Evolutionary conservation across 768 basidiomycete species (phyloP), one percentile per base, ranked within the genome.

Genomic region (Calocybe indica): DNA sequence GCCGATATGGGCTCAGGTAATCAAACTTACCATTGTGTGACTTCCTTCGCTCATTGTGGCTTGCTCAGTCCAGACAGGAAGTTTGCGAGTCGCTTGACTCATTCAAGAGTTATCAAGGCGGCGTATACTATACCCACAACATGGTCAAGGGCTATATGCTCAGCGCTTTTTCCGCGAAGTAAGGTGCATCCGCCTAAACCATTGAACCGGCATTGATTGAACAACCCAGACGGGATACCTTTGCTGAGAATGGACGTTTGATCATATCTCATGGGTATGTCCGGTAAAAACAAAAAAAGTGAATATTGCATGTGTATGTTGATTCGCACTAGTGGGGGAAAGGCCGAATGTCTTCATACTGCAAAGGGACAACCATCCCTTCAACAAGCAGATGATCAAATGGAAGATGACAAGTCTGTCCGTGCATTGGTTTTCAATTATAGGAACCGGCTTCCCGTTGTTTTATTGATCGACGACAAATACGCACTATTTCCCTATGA

Each of bases 221-320:
- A 47, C 45, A 47, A 40, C 37, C 31, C 51, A 91, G 89, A 40
- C 83, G 85, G 7, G 89, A 92, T 55, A 55, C 70, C 11, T 91
- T 85, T 55, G 67, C 73, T 40, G 75, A 82, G 37, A 70, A 62
- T 11, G 89, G 90, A 11, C 79, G 70, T 52, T 58, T 89, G 5
- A 88, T 92, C 38, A 79, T 92, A 43, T 92, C 89, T 6, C 89
- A 92, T 61, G 90, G 88, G 89, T 92, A 52, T 47, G 77, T 58
- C 22, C 3, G 9, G 38, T 1, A 35, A 14, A n/a, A n/a, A n/a
- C n/a, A n/a, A 41, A 10, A 8, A 12, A 42, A 13, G 1, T 43
- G 12, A 47, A 35, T 48, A 22, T 22, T 22, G 22, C 22, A 4
- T 4, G 4, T 22, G 22, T 22, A 22, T 22, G 22, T 22, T 22